A percentile compares a stretch with the other conserved stretches of the same genome.
phyloP scores from a whole-genome alignment of 2,329 filamentous ascomycete genomes.

The Geosmithia flava region DNA sequence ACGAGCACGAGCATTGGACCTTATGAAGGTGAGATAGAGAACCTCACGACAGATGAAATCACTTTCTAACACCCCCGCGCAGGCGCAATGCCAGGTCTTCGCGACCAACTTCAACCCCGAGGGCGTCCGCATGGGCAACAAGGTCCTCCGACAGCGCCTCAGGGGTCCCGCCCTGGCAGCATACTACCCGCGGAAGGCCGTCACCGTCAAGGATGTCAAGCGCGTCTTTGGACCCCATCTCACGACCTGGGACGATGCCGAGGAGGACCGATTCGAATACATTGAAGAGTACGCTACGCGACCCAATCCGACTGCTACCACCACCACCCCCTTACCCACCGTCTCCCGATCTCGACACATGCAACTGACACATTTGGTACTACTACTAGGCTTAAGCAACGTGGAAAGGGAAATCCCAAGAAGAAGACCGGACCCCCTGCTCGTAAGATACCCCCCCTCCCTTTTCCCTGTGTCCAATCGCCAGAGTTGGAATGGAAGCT shows the following conservation, averaged over 20 bases:
- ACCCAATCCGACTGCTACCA: not conserved
- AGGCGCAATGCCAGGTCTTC: slow-evolving; percentile 91
- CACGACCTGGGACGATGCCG: slow-evolving; percentile 59
- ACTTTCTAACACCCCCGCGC: slow-evolving; percentile 9
- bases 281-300: slow-evolving; percentile 42
- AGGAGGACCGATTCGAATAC: slow-evolving; percentile 69
- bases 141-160: slow-evolving; percentile 78
- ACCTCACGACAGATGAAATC: not conserved
- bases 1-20: slow-evolving; percentile 51
- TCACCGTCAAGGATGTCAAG: slow-evolving; percentile 62
- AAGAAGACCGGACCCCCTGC: slow-evolving; percentile 57
- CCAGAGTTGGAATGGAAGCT: not conserved
- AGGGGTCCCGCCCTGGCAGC: slow-evolving; percentile 70
- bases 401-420: slow-evolving; percentile 80
- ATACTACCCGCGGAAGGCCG: slow-evolving; percentile 75
- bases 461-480: not conserved
- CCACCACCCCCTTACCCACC: not conserved
- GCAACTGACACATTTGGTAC: slow-evolving; percentile 13
- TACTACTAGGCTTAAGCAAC: slow-evolving; percentile 48
- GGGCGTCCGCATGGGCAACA: slow-evolving; percentile 73
- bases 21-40: slow-evolving; percentile 56
- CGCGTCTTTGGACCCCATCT: slow-evolving; percentile 54
- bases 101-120: slow-evolving; percentile 83
- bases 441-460: slow-evolving; percentile 12
- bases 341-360: not conserved